Evolutionary conservation across 495 filamentous ascomycete species (phyloP).

Genomic region (Lichenothelia convexa): DNA sequence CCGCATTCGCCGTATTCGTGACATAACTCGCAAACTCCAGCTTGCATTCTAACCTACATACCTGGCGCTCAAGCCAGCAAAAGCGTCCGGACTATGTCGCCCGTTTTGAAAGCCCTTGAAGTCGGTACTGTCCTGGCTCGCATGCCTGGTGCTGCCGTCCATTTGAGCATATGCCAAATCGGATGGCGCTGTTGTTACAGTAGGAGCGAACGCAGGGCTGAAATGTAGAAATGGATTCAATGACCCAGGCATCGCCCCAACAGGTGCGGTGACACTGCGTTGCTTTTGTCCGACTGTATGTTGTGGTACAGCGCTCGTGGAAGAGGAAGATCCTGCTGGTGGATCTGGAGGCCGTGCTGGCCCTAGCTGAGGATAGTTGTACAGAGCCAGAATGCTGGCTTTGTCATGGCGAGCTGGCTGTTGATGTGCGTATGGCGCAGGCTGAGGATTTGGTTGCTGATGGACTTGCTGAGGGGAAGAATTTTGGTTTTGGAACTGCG

Average conservation of each 20-base stretch:
- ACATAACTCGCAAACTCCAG: not conserved
- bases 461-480: not conserved
- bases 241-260: slow-evolving; percentile 8
- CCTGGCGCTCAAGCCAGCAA: slow-evolving; percentile 75
- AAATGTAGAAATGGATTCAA: slow-evolving; percentile 22
- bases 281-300: slow-evolving; percentile 7
- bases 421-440: not conserved
- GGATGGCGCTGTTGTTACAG: slow-evolving; percentile 1
- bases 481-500: too few species aligned
- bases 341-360: slow-evolving; percentile 23
- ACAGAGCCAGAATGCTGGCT: slow-evolving; percentile 71
- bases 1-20: not conserved
- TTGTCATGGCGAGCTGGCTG: slow-evolving; percentile 40
- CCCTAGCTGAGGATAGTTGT: slow-evolving; percentile 58
- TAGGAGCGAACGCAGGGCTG: not conserved
- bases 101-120: slow-evolving; percentile 49
- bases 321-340: slow-evolving; percentile 15
- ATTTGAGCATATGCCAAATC: not conserved
- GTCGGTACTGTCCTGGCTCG: slow-evolving; percentile 80
- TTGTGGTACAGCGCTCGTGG: not conserved
- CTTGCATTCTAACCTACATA: slow-evolving; percentile 21
- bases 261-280: slow-evolving; percentile 23
- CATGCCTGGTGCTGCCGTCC: slow-evolving; percentile 29
- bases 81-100: slow-evolving; percentile 87
- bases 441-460: not conserved